Conservation (phyloP, 495 filamentous ascomycete species). For the Xylaria grammica region DNA sequence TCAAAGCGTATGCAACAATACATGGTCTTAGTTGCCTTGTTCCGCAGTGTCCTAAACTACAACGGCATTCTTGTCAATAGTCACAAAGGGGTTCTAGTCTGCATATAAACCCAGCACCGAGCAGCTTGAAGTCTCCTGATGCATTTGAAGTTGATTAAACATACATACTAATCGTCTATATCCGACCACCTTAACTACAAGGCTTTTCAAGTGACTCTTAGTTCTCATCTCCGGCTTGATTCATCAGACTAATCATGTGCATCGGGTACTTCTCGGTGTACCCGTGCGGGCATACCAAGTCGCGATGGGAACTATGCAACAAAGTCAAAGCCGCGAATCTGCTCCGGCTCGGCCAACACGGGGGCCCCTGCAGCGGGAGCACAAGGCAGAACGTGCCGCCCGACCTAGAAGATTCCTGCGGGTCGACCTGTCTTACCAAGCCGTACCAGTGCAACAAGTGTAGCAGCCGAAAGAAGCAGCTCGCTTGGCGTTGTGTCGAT, state of each 20-base stretch:
- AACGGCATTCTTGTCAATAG: slow-evolving; percentile 1
- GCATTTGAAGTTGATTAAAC: not conserved
- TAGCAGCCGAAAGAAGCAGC: slow-evolving; percentile 1
- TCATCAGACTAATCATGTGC: slow-evolving; percentile 21
- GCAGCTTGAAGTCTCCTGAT: not conserved
- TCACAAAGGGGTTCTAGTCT: not conserved
- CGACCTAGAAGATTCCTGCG: not conserved
- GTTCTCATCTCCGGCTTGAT: not conserved
- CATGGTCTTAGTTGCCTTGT: not conserved
- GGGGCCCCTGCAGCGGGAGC: not conserved
- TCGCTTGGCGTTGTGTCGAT: slow-evolving; percentile 1
- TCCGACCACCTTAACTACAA: not conserved
- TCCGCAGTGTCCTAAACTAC: not conserved
- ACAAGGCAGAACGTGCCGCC: not conserved
- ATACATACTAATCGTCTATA: not conserved
- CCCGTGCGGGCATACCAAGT: slow-evolving; percentile 4
- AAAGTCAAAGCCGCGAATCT: slow-evolving; percentile 4
- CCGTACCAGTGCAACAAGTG: slow-evolving; percentile 21
- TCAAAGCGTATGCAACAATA: slow-evolving; percentile 5
- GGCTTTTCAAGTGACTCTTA: not conserved
- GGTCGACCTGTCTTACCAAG: not conserved
- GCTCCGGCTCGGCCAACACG: not conserved
- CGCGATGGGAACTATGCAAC: slow-evolving; percentile 1
- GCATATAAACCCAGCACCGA: not conserved
- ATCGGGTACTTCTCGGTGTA: not conserved